Conservation (phyloP, 495 filamentous ascomycete species). For the Aspergillus saccharolyticus region DNA sequence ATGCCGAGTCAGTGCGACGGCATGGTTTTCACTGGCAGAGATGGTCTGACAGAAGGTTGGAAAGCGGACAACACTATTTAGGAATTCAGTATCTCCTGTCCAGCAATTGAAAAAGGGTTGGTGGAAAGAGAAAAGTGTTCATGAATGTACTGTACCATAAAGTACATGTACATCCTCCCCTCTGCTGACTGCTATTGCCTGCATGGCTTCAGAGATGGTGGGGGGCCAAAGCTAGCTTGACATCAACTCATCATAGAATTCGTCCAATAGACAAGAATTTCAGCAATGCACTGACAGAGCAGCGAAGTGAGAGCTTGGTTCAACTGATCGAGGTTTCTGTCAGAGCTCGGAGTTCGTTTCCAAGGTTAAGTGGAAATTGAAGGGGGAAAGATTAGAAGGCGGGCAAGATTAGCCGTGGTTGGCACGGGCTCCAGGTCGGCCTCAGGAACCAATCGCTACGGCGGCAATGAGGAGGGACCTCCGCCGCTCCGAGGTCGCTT, state of each 20-base stretch:
- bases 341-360: not conserved
- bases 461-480: not conserved
- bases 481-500: not conserved
- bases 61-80: not conserved
- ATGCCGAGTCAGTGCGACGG: not conserved
- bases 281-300: too few species aligned
- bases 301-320: too few species aligned
- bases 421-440: conserved; percentile 1
- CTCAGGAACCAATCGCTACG: not conserved
- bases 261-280: too few species aligned
- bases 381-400: not conserved
- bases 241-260: too few species aligned
- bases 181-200: not conserved
- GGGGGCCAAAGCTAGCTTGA: not conserved
- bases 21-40: not conserved
- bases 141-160: not conserved
- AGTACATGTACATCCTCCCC: not conserved
- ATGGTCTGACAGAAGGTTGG: not conserved
- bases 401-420: not conserved
- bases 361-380: not conserved
- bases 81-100: not conserved
- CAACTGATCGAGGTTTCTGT: too few species aligned
- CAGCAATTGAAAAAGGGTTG: not conserved
- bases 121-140: not conserved
- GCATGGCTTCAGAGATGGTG: not conserved